Conservation (phyloP, 441 rosid genomes). For the Oxalis stricta region DNA sequence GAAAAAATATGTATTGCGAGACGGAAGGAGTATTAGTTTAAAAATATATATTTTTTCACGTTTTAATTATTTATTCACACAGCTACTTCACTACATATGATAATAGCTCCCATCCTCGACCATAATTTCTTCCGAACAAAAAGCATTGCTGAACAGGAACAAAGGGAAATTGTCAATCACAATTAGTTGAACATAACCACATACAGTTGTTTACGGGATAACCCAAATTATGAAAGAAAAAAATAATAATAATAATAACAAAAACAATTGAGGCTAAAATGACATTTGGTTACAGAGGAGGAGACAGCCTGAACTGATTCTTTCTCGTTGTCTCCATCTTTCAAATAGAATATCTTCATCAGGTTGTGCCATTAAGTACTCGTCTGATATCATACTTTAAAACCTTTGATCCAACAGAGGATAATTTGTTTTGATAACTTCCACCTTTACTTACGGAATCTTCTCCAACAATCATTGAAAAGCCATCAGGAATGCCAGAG, state of each 20-base stretch:
- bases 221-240: too few relatives aligned
- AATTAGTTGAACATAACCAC: too few relatives aligned
- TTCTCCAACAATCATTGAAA: conserved; percentile 14
- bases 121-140: too few relatives aligned
- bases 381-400: conserved; percentile 34
- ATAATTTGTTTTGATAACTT: conserved; percentile 5
- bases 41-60: too few relatives aligned
- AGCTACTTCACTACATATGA: too few relatives aligned
- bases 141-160: too few relatives aligned
- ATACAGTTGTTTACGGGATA: too few relatives aligned
- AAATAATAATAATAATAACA: neutral
- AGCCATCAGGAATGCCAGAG: conserved; percentile 24
- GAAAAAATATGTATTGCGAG: too few relatives aligned
- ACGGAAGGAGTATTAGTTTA: too few relatives aligned
- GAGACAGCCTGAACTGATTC: conserved; percentile 56
- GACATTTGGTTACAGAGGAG: conserved; percentile 40
- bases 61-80: too few relatives aligned
- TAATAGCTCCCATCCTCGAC: too few relatives aligned
- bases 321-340: conserved; percentile 52
- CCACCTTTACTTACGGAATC: conserved; percentile 10
- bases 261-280: conserved; percentile 6
- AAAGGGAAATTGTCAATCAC: too few relatives aligned
- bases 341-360: conserved; percentile 48
- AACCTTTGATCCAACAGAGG: conserved; percentile 11
- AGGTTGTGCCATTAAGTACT: conserved; percentile 37